Conservation (phyloP, 2,329 filamentous ascomycete genomes). For the Fusarium torreyae region DNA sequence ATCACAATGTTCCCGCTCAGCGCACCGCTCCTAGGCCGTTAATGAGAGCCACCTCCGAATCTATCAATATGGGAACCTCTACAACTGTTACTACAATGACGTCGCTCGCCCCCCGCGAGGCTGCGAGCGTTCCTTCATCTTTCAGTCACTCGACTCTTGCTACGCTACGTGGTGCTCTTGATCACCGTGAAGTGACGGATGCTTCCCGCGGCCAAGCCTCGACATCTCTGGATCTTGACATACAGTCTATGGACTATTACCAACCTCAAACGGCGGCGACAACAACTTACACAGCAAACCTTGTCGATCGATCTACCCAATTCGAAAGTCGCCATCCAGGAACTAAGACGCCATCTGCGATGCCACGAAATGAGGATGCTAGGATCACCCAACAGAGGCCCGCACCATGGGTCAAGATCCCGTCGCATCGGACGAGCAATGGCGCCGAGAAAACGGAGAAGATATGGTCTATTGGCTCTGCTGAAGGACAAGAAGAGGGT, state of each 20-base stretch:
- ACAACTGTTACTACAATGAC: constrained; percentile 53
- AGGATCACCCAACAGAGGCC: constrained; percentile 36
- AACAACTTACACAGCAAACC: constrained; percentile 48
- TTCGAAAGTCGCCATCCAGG: constrained; percentile 42
- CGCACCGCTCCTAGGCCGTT: constrained; percentile 57
- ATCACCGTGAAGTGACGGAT: constrained; percentile 54
- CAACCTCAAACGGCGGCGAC: constrained; percentile 39
- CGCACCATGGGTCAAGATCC: constrained; percentile 54
- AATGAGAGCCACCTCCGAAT: constrained; percentile 55
- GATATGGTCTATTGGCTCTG: constrained; percentile 74
- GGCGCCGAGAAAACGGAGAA: constrained; percentile 73
- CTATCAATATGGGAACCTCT: constrained; percentile 54
- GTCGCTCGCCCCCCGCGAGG: constrained; percentile 49
- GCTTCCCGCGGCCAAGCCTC: constrained; percentile 51
- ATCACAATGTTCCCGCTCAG: constrained; percentile 55
- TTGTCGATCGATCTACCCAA: constrained; percentile 48
- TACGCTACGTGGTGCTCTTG: constrained; percentile 56
- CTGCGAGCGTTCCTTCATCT: constrained; percentile 52
- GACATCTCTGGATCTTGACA: constrained; percentile 56
- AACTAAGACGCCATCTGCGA: constrained; percentile 21
- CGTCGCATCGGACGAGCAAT: constrained; percentile 61
- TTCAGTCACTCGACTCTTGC: constrained; percentile 53
- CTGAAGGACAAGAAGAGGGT: constrained; percentile 64
- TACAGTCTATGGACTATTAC: constrained; percentile 45
- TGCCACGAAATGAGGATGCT: constrained; percentile 36